These are phyloP conservation scores for Tilletiopsis washingtonensis DNA, from an alignment of 1,284 basidiomycete genomes.

Conservation along the genomic window DNA sequence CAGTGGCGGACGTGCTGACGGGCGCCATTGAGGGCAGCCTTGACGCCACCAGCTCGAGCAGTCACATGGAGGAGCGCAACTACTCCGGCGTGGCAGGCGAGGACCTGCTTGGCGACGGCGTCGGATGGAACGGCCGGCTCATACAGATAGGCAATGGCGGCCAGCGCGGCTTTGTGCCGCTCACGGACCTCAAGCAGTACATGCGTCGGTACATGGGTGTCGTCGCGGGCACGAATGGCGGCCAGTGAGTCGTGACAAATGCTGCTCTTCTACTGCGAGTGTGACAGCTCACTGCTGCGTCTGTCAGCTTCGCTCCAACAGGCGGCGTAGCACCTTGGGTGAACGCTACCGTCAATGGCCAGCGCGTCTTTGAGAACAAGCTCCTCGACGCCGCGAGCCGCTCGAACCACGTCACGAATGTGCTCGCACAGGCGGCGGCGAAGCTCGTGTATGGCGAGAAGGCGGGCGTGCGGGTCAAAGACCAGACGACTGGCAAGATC, in stretches of 20 bases:
- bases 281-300: no score
- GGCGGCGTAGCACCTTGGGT: slow-evolving; percentile 8
- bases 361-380: no score
- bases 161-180: slow-evolving; percentile 11
- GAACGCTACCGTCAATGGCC: slow-evolving; percentile 14
- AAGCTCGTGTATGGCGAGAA: slow-evolving; percentile 12
- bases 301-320: slow-evolving; percentile 1
- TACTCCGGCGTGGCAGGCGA: slow-evolving; percentile 7
- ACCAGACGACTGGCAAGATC: neutral
- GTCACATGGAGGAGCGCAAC: no score
- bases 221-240: slow-evolving; percentile 11
- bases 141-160: slow-evolving; percentile 14
- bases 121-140: slow-evolving; percentile 17
- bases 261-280: no score
- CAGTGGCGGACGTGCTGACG: no score
- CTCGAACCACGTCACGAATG: slow-evolving; percentile 7
- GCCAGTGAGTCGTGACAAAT: no score
- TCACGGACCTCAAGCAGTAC: slow-evolving; percentile 7
- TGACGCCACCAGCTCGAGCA: no score
- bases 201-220: slow-evolving; percentile 11
- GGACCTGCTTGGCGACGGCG: slow-evolving; percentile 4
- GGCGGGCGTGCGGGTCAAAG: slow-evolving; percentile 5
- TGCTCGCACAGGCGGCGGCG: slow-evolving; percentile 8
- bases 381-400: slow-evolving; percentile 8
- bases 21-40: no score